A percentile compares a stretch with the other conserved stretches of the same genome.
Conservation (phyloP, 2,329 filamentous ascomycete species). For the Penicillium griseofulvum region DNA sequence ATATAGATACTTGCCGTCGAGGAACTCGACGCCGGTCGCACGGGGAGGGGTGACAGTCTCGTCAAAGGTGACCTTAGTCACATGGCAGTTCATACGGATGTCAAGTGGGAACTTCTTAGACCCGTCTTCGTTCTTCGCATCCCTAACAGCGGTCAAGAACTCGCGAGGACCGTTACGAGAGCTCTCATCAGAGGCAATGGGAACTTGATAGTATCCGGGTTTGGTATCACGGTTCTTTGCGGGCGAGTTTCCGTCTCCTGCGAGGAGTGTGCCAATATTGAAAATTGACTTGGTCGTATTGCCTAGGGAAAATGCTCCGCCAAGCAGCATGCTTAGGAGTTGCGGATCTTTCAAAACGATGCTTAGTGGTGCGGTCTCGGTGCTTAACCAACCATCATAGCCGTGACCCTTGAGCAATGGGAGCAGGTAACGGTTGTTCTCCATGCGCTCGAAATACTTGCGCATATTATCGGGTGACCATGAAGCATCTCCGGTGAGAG, state of each 20-base stretch:
- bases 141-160: slow-evolving; percentile 36
- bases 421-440: slow-evolving; percentile 54
- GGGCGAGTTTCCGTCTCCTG: slow-evolving; percentile 54
- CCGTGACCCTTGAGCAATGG: slow-evolving; percentile 47
- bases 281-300: slow-evolving; percentile 42
- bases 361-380: slow-evolving; percentile 39
- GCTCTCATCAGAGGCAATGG: slow-evolving; percentile 42
- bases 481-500: slow-evolving; percentile 58
- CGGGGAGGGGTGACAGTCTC: slow-evolving; percentile 35
- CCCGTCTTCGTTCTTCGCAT: slow-evolving; percentile 25
- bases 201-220: slow-evolving; percentile 58
- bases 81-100: slow-evolving; percentile 50
- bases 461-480: slow-evolving; percentile 61
- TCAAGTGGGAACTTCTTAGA: slow-evolving; percentile 54
- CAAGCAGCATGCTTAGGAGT: slow-evolving; percentile 53
- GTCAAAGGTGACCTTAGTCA: slow-evolving; percentile 49
- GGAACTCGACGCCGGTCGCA: slow-evolving; percentile 52
- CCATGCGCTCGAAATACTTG: slow-evolving; percentile 54
- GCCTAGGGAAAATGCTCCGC: slow-evolving; percentile 54
- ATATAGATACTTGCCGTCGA: slow-evolving; percentile 50
- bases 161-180: slow-evolving; percentile 39
- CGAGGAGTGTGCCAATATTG: slow-evolving; percentile 48
- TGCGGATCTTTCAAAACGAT: slow-evolving; percentile 54
- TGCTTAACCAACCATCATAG: slow-evolving; percentile 28
- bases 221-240: slow-evolving; percentile 46